Evolutionary conservation across 2,329 filamentous ascomycete species (phyloP).

Genomic region (Colletotrichum brevisporum): DNA sequence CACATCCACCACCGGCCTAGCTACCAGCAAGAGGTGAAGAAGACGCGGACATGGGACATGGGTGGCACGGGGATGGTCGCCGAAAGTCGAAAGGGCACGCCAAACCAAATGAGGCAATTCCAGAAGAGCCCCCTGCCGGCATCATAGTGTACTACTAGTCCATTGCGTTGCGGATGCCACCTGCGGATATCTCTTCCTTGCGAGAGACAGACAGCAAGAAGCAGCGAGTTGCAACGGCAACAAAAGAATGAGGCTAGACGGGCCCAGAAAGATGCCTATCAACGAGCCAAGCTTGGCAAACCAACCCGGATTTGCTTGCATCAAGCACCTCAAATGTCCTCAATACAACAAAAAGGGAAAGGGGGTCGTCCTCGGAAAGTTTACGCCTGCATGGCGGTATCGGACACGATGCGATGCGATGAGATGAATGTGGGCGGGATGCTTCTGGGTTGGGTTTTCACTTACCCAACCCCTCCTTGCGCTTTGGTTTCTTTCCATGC

Average conservation of each 20-base stretch:
- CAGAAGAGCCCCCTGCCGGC: conserved; percentile 19
- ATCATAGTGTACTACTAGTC: conserved; percentile 12
- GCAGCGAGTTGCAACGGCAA: background rate
- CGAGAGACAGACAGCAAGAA: background rate
- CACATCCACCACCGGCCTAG: too few relatives aligned
- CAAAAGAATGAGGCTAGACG: too few relatives aligned
- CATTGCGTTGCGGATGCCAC: background rate
- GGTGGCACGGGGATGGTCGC: background rate
- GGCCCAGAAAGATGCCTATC: too few relatives aligned
- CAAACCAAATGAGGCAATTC: conserved; percentile 37
- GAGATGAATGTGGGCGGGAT: too few relatives aligned
- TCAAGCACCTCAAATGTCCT: too few relatives aligned
- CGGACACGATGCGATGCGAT: conserved; percentile 2
- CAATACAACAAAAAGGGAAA: background rate
- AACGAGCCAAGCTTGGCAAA: too few relatives aligned
- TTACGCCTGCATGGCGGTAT: conserved; percentile 19
- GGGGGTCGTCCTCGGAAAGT: conserved; percentile 14
- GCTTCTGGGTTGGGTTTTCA: too few relatives aligned
- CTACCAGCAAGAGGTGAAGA: background rate
- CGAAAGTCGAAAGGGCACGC: background rate
- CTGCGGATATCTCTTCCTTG: conserved; percentile 17
- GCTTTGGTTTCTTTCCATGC: too few relatives aligned
- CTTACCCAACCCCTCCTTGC: too few relatives aligned
- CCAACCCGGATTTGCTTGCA: too few relatives aligned
- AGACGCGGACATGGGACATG: background rate